phyloP scores from a whole-genome alignment of 1,284 basidiomycete species.

The Cystobasidium pallidum region DNA sequence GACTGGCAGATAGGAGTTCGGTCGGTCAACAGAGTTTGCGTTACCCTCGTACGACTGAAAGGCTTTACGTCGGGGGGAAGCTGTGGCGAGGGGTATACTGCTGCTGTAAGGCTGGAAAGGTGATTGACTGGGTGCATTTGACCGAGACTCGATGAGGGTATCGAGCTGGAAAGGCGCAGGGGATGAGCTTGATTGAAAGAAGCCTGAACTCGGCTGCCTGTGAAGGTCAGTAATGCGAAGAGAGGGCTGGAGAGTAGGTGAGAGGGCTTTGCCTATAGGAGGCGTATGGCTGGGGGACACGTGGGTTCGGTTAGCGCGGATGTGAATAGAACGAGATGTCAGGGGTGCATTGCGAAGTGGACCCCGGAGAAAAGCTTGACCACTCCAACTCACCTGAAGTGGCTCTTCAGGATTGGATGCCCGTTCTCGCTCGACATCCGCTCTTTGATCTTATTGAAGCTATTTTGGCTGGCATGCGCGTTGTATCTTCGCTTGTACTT shows the following conservation, averaged over 20 bases:
- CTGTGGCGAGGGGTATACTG: slow-evolving; percentile 12
- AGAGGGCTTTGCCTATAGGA: slow-evolving; percentile 2
- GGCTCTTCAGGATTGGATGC: slow-evolving; percentile 4
- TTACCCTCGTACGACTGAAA: background rate
- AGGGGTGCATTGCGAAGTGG: too few relatives aligned
- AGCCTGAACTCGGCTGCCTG: background rate
- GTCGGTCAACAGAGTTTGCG: background rate
- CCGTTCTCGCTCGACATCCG: slow-evolving; percentile 24
- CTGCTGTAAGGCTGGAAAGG: slow-evolving; percentile 8
- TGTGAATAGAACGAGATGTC: background rate
- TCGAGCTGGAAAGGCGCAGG: background rate
- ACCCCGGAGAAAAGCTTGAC: background rate
- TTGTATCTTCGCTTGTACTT: slow-evolving; percentile 1
- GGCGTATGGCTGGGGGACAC: slow-evolving; percentile 19
- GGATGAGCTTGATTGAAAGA: background rate
- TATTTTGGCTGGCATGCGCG: background rate
- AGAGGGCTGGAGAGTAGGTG: background rate
- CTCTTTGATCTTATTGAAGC: slow-evolving; percentile 13
- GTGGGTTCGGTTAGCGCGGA: too few relatives aligned
- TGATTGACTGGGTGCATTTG: background rate
- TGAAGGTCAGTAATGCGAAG: slow-evolving; percentile 4
- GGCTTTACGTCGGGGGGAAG: slow-evolving; percentile 7
- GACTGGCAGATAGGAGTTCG: background rate
- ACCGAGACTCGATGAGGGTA: background rate
- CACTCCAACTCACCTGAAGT: slow-evolving; percentile 1